phyloP scores from a whole-genome alignment of 345 rosid genomes.

The Boechera retrofracta region DNA sequence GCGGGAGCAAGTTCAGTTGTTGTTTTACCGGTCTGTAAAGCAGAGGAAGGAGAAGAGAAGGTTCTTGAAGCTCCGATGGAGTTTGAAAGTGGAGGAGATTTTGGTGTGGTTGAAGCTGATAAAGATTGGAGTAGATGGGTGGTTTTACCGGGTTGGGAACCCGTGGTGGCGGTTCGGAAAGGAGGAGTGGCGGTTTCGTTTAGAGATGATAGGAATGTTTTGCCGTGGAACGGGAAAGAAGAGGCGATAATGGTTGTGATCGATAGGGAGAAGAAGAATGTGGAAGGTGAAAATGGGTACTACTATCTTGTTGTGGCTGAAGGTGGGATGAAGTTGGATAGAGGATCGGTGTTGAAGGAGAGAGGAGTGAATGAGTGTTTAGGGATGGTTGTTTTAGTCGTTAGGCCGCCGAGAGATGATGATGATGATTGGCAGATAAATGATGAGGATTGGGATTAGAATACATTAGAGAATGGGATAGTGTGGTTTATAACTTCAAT shows the following conservation, averaged over 20 bases:
- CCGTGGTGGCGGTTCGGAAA: conserved; percentile 49
- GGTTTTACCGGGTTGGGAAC: conserved; percentile 80
- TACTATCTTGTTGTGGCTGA: conserved; percentile 50
- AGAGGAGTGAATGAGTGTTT: conserved; percentile 62
- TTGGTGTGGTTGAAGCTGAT: conserved; percentile 80
- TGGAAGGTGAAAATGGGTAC: conserved; percentile 67
- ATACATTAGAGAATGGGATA: neutral
- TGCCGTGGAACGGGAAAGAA: conserved; percentile 87
- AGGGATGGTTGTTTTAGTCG: conserved; percentile 69
- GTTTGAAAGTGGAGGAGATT: conserved; percentile 62
- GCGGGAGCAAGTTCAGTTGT: conserved; percentile 72
- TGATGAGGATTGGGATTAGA: conserved; percentile 91
- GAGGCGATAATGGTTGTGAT: conserved; percentile 78
- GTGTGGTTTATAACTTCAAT: too few relatives aligned
- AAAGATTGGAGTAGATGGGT: conserved; percentile 92
- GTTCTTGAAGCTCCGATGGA: conserved; percentile 71
- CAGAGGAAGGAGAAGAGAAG: conserved; percentile 57
- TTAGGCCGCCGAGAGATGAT: conserved; percentile 74
- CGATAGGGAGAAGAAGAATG: conserved; percentile 66
- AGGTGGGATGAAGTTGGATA: conserved; percentile 53
- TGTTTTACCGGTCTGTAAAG: conserved; percentile 74
- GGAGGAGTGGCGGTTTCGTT: conserved; percentile 84
- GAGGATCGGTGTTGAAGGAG: conserved; percentile 70
- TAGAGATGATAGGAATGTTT: conserved; percentile 58
- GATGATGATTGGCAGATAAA: conserved; percentile 61